Conservation (phyloP, 2,329 filamentous ascomycete genomes). For the Blastomyces percursus region DNA sequence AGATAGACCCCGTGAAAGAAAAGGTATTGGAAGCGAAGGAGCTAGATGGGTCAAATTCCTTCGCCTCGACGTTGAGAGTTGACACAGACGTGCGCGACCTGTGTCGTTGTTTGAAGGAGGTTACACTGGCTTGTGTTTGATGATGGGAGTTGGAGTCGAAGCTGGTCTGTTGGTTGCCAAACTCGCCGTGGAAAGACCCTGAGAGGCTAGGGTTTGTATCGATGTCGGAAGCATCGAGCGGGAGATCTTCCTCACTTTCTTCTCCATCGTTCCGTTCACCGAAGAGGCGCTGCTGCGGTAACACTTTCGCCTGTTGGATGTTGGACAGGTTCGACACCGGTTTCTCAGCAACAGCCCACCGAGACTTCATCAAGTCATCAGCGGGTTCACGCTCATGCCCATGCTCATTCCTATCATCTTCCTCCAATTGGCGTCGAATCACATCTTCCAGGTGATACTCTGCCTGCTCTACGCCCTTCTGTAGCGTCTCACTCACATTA, state of each 20-base stretch:
- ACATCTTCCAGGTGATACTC: slow-evolving; percentile 77
- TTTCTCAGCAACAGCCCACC: slow-evolving; percentile 29
- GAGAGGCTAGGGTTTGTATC: slow-evolving; percentile 64
- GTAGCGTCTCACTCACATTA: slow-evolving; percentile 65
- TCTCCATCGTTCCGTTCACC: slow-evolving; percentile 22
- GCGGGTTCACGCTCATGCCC: slow-evolving; percentile 1
- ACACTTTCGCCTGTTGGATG: slow-evolving; percentile 9
- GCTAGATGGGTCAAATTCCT: slow-evolving; percentile 60
- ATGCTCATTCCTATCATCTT: slow-evolving; percentile 46
- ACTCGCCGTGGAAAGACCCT: slow-evolving; percentile 50
- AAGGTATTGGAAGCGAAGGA: slow-evolving; percentile 40
- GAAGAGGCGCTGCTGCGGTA: slow-evolving; percentile 26
- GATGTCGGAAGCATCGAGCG: slow-evolving; percentile 49
- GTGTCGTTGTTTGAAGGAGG: slow-evolving; percentile 42
- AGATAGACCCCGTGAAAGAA: slow-evolving; percentile 33
- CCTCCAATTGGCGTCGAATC: slow-evolving; percentile 65
- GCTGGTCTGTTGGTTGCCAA: slow-evolving; percentile 19
- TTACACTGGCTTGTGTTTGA: slow-evolving; percentile 23
- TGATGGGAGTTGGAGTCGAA: slow-evolving; percentile 25
- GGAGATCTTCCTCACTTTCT: slow-evolving; percentile 24
- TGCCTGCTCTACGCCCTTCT: slow-evolving; percentile 73
- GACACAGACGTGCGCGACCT: slow-evolving; percentile 59
- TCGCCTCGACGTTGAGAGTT: slow-evolving; percentile 77
- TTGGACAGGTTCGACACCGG: slow-evolving; percentile 9
- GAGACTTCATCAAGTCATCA: slow-evolving; percentile 25